A percentile compares a stretch with the other conserved stretches of the same genome.
These are phyloP conservation scores for Clonostachys rhizophaga DNA, from an alignment of 2,329 filamentous ascomycete genomes.

Conservation along the genomic window DNA sequence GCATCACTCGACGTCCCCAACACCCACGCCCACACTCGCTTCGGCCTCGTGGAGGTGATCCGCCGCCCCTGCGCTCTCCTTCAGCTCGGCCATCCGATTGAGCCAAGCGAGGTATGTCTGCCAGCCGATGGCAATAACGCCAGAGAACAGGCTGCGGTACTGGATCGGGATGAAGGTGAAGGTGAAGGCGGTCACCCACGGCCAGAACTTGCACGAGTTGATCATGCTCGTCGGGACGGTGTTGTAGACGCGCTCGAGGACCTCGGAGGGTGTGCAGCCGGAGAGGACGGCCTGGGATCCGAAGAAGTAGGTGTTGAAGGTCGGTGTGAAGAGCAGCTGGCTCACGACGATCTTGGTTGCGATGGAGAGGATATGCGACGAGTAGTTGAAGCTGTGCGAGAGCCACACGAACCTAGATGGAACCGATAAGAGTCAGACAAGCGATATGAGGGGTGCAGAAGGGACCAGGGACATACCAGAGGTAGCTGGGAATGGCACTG, in stretches of 20 bases:
- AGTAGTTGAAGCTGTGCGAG: slow-evolving; percentile 77
- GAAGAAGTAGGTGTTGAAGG: slow-evolving; percentile 84
- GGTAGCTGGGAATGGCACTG: slow-evolving; percentile 72
- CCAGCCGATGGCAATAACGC: slow-evolving; percentile 80
- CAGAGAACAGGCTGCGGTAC: slow-evolving; percentile 76
- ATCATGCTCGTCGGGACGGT: slow-evolving; percentile 73
- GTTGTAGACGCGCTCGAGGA: slow-evolving; percentile 64
- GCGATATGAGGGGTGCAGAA: background rate
- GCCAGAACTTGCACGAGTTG: slow-evolving; percentile 87
- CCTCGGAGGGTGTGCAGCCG: slow-evolving; percentile 60
- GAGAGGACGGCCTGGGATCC: slow-evolving; percentile 71
- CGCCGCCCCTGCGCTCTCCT: slow-evolving; percentile 25
- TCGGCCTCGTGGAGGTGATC: background rate
- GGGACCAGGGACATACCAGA: slow-evolving; percentile 55
- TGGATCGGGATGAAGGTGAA: slow-evolving; percentile 80
- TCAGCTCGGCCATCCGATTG: slow-evolving; percentile 64
- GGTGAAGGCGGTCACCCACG: slow-evolving; percentile 77
- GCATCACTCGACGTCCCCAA: background rate
- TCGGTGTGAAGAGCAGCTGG: slow-evolving; percentile 74
- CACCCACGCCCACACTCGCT: background rate
- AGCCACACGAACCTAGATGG: slow-evolving; percentile 69
- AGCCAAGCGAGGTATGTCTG: slow-evolving; percentile 84
- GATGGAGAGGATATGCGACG: slow-evolving; percentile 66
- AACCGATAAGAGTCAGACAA: background rate
- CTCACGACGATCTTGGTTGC: slow-evolving; percentile 75